Base-by-base conservation (phyloP, 257 asterid species). In the Vinca minor region DNA sequence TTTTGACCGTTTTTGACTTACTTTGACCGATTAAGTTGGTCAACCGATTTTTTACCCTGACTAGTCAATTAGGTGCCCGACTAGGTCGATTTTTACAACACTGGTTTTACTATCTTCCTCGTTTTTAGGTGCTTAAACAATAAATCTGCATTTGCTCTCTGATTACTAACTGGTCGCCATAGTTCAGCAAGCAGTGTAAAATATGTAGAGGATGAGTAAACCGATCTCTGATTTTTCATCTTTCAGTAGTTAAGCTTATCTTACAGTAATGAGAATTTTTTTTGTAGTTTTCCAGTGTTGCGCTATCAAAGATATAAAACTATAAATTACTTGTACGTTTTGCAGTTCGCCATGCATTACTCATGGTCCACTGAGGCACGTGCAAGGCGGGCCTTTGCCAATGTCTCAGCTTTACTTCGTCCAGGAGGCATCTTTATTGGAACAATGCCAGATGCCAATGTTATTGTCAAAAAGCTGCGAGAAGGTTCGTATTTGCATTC, bases 361-460 rank as follows among this genome's bases (percentile, higher is more conserved):
- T 93, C 98, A 13, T 89, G 99, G 99, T 93, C 99, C 26, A 87
- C 97, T 5, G 97, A 93, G 85, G 96, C 92, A 59, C 96, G 95
- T 73, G 99, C 99, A 45, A 78, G 99, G 46, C 82, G 90, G 42
- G 94, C 99, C 53, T 82, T 93, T 78, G 92, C 97, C 49, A 89
- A 93, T 78, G 86, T 93, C 57, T 89, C 97, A 58, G 95, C 95
- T 72, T 84, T 93, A 75, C 95, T 93, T 66, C 95, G 97, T 21
- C 97, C 97, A 3, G 99, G 99, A 58, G 99, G 97, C 75, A 78
- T 87, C 70, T 87, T 93, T 68, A 84, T 93, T 61, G 97, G 99
- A 75, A 93, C 97, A 48, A 93, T 93, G 99, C 99, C 97, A 61
- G 97, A 93, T 81, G 87, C 99, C 77, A 93, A 89, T 79, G 97